Evolutionary conservation across 2,329 filamentous ascomycete genomes (phyloP).

Genomic region (Exophiala oligosperma): DNA sequence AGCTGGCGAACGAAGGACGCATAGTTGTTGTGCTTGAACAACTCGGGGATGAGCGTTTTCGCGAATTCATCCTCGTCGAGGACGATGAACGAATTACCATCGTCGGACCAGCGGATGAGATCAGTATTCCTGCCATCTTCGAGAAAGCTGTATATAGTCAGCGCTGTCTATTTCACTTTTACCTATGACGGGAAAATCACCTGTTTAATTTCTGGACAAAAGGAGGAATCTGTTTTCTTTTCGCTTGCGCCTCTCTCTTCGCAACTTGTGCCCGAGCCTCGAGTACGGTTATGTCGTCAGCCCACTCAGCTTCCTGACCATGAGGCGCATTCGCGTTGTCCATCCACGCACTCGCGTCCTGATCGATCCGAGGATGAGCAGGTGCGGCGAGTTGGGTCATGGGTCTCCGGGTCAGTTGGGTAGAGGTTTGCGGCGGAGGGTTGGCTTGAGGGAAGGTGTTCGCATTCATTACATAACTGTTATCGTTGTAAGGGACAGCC

Average conservation of each 20-base stretch:
- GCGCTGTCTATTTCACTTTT: not conserved
- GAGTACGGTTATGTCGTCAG: slow-evolving; percentile 71
- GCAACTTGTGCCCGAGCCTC: slow-evolving; percentile 78
- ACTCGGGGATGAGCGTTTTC: slow-evolving; percentile 69
- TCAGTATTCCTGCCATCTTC: slow-evolving; percentile 92
- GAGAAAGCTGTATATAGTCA: slow-evolving; percentile 67
- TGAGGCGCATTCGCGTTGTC: slow-evolving; percentile 38
- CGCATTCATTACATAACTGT: slow-evolving; percentile 52
- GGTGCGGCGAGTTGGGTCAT: slow-evolving; percentile 35
- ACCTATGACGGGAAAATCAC: slow-evolving; percentile 52
- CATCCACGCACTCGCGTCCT: slow-evolving; percentile 34
- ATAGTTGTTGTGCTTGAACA: slow-evolving; percentile 80
- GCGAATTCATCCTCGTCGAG: slow-evolving; percentile 91
- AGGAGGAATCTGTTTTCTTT: slow-evolving; percentile 92
- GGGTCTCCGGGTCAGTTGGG: slow-evolving; percentile 44
- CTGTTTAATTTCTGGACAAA: slow-evolving; percentile 98
- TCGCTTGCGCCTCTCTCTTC: slow-evolving; percentile 83
- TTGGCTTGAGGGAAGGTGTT: slow-evolving; percentile 35
- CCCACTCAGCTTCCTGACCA: slow-evolving; percentile 45
- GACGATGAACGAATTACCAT: slow-evolving; percentile 94
- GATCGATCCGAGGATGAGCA: slow-evolving; percentile 12
- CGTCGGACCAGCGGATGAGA: slow-evolving; percentile 94
- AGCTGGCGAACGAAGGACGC: slow-evolving; percentile 74
- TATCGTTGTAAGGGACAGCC: slow-evolving; percentile 47
- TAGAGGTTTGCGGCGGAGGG: slow-evolving; percentile 39